Percentiles rank a stretch among this genome's conserved stretches.
Conservation (phyloP, 2,329 filamentous ascomycete species). For the Fusarium austroafricanum region DNA sequence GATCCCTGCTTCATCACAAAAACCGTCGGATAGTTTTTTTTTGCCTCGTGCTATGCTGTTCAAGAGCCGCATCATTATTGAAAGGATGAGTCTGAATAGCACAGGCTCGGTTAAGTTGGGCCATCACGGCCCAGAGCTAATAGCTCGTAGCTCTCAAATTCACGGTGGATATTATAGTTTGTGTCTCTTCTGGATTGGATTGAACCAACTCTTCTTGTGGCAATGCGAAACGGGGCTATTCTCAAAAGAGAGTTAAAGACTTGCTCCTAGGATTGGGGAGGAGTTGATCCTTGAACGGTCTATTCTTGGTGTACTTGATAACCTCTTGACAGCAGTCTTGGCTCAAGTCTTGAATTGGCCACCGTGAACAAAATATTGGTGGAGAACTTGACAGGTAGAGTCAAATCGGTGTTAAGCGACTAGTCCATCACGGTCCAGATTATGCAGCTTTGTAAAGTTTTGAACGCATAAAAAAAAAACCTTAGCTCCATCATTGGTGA, state of each 20-base stretch:
- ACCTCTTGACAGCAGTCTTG: slow-evolving; percentile 6
- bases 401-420: neutral
- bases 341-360: slow-evolving; percentile 31
- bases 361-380: slow-evolving; percentile 34
- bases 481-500: neutral
- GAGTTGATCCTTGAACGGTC: slow-evolving; percentile 19
- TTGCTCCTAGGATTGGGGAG: neutral
- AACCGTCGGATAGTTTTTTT: neutral
- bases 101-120: slow-evolving; percentile 8
- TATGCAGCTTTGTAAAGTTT: neutral
- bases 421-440: neutral
- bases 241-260: neutral
- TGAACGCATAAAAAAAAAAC: neutral
- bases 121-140: slow-evolving; percentile 1
- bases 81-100: slow-evolving; percentile 15
- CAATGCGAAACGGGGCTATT: neutral
- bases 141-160: slow-evolving; percentile 1
- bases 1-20: slow-evolving; percentile 34
- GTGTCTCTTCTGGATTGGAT: slow-evolving; percentile 37
- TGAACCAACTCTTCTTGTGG: neutral
- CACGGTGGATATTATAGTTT: slow-evolving; percentile 25
- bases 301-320: slow-evolving; percentile 20
- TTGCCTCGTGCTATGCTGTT: neutral
- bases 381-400: neutral
- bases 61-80: slow-evolving; percentile 28